Evolutionary conservation across 2,329 filamentous ascomycete species (phyloP), one percentile per base, ranked within the genome.

Genomic region (Neopestalotiopsis clavispora): DNA sequence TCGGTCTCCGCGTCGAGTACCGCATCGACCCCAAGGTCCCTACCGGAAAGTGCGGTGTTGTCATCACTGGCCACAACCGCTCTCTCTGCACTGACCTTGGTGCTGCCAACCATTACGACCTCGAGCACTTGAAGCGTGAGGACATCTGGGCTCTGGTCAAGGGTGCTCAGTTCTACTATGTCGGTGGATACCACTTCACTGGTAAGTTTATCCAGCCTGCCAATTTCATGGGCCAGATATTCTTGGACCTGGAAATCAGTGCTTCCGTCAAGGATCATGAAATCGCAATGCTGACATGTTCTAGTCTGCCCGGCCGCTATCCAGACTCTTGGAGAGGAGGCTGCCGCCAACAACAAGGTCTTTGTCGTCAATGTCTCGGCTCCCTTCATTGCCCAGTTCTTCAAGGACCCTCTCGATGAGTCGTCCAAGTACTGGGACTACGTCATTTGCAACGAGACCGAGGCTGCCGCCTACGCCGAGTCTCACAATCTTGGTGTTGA

Each of bases 101-200:
- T 71, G 96, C 96, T 71, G 96, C 96, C 75, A 99, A 99, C 86
- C 92, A 94, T 86, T 99, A 99, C 86, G 95, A 95, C 83, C 81
- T 98, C 66, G 94, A 96, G 72, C 96, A 99, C 82, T 85, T 99
- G 81, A 94, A 97, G 89, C 89, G 90, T 80, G 92, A 94, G 67
- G 90, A 95, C 83, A 92, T 98, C 83, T 99, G 96, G 96, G 88
- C 90, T 74, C 87, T 98, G 65, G 96, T 96, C 70, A 90, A 98
- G 89, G 90, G 92, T 76, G 95, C 95, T 68, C 89, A 95, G 79
- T 87, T 92, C 76, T 98, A 91, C 87, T 99, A 97, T 79, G 91
- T 99, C 71, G 96, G 96, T 78, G 96, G 96, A 60, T 99, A 94
- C 86, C 96, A 99, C 86, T 89, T 99, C 86, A 99, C 96, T 57